Evolutionary conservation across 805 yeast genomes (phyloP).

Genomic region (Brettanomyces naardenensis): DNA sequence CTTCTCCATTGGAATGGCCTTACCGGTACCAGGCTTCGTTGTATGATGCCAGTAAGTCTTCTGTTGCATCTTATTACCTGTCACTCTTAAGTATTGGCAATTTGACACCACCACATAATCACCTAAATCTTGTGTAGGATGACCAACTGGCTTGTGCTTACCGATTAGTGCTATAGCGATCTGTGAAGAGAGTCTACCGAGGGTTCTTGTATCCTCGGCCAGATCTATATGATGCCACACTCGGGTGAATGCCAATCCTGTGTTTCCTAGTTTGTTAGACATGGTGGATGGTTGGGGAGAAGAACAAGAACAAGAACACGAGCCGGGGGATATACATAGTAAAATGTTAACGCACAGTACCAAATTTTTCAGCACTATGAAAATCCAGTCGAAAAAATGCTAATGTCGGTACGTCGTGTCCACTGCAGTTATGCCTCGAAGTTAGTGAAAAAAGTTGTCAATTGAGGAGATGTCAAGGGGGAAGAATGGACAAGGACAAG

Average conservation of each 20-base stretch:
- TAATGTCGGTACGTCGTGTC: too few relatives aligned
- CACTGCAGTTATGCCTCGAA: too few relatives aligned
- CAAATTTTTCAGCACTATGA: background rate
- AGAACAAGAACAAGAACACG: background rate
- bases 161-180: constrained; percentile 89
- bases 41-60: constrained; percentile 88
- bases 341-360: too few relatives aligned
- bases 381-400: too few relatives aligned
- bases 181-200: constrained; percentile 87
- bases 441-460: too few relatives aligned
- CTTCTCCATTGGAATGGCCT: constrained; percentile 73
- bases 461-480: too few relatives aligned
- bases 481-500: too few relatives aligned
- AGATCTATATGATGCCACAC: constrained; percentile 96
- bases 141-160: constrained; percentile 91
- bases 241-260: constrained; percentile 50
- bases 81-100: constrained; percentile 70
- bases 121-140: constrained; percentile 78
- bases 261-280: constrained; percentile 41
- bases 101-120: constrained; percentile 97
- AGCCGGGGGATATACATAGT: too few relatives aligned
- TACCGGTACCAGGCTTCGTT: constrained; percentile 82
- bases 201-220: constrained; percentile 72
- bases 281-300: constrained; percentile 15
- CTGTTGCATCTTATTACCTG: constrained; percentile 77